A percentile compares a stretch with the other conserved stretches of the same genome.
Evolutionary conservation across 1,284 basidiomycete species (phyloP).

Genomic region (Bjerkandera adusta): DNA sequence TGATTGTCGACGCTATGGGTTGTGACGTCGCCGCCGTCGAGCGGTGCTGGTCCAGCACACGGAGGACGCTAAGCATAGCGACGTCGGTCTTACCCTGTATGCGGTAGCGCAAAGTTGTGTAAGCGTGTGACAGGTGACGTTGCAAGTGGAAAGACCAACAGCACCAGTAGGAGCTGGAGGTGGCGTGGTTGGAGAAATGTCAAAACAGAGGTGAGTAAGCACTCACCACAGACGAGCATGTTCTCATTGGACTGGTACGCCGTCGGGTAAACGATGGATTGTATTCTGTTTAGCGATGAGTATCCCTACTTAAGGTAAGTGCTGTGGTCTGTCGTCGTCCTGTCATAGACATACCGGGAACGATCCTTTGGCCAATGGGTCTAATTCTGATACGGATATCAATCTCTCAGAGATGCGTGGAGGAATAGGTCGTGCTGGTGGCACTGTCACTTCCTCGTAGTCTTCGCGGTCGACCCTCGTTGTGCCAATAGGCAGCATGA

Average conservation of each 20-base stretch:
- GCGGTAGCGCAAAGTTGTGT: neutral
- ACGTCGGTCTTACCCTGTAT: constrained; percentile 97
- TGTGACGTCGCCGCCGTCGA: constrained; percentile 27
- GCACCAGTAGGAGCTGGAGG: constrained; percentile 88
- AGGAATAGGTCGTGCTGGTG: constrained; percentile 82
- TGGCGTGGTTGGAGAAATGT: neutral
- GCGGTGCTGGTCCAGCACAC: constrained; percentile 80
- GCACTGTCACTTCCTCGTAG: constrained; percentile 86
- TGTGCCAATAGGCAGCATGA: constrained; percentile 86
- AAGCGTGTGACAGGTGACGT: constrained; percentile 10
- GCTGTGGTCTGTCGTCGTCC: no score
- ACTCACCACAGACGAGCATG: constrained; percentile 89
- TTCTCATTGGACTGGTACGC: constrained; percentile 97
- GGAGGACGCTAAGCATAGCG: constrained; percentile 91
- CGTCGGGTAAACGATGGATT: constrained; percentile 92
- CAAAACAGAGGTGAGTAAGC: constrained; percentile 1
- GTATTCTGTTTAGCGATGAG: constrained; percentile 87
- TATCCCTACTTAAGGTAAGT: constrained; percentile 85
- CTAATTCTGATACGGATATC: constrained; percentile 74
- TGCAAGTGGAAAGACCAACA: constrained; percentile 42
- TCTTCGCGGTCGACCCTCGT: constrained; percentile 65
- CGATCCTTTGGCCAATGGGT: constrained; percentile 79
- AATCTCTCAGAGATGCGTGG: constrained; percentile 74
- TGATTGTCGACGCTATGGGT: constrained; percentile 54
- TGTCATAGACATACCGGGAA: constrained; percentile 83